Evolutionary conservation across 2,329 filamentous ascomycete species (phyloP), one percentile per base, ranked within the genome.

Genomic region (Alternaria sp.): DNA sequence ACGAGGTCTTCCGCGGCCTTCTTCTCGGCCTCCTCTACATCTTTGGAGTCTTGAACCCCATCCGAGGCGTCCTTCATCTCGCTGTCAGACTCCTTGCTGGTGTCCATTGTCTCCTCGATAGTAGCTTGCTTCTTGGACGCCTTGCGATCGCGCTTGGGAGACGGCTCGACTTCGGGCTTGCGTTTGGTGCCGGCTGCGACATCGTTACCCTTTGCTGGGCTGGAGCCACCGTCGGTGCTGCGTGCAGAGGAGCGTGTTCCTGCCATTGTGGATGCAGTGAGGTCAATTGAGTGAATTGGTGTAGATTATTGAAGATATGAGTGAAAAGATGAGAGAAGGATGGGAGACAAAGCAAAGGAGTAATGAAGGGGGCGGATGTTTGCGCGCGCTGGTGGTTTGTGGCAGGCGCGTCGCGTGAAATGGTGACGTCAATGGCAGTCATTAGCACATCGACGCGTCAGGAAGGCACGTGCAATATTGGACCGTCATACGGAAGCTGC

Each of bases 71-170:
- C 73, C 30, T 75, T 72, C 67, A 70, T 74, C 23, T 76, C 72
- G 21, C 50, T 64, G 46, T 77, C 71, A 5, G 67, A 63, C 33
- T 77, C 65, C 21, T 79, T 63, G 23, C 90, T 63, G 15, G 62
- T 57, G 10, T 79, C 78, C 45, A 86, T 75, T 1, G 81, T 83
- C 65, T 87, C 84, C 63, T 88, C 86, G 33, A 87, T 80, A 0
- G 84, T 86, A 68, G 83, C 83, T 71, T 88, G 86, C 63, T 82
- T 81, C 67, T 82, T 84, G 15, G 75, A 61, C 14, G 70, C 72
- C 55, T 83, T 81, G 66, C 80, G 82, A n/a, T 77, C 74, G 23
- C 81, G 81, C 70, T 85, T 84, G 12, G 81, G 78, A 1, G 81
- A 78, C 1, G 64, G 64, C 46, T 71, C 64, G n/a, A 62, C 50